Percentiles rank a stretch among this genome's conserved stretches.
Evolutionary conservation across 2,329 filamentous ascomycete species (phyloP).

Genomic region (Fonsecaea erecta): DNA sequence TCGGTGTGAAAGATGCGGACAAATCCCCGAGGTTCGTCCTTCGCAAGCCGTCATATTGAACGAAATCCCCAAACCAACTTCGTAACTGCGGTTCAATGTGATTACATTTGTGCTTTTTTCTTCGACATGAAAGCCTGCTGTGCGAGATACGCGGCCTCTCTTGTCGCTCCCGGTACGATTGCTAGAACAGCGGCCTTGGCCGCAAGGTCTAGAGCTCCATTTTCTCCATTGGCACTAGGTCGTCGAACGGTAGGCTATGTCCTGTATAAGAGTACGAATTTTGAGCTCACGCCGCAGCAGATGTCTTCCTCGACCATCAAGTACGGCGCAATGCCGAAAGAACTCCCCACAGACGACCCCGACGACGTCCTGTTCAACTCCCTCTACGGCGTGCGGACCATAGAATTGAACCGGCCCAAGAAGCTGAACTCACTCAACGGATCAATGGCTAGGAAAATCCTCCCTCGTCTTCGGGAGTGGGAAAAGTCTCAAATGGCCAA

Average conservation of each 20-base stretch:
- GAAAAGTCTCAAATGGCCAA: conserved; percentile 93
- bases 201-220: conserved; percentile 21
- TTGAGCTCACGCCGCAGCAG: conserved; percentile 40
- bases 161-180: conserved; percentile 25
- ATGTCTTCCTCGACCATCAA: conserved; percentile 46
- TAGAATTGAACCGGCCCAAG: conserved; percentile 90
- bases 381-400: conserved; percentile 84
- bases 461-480: conserved; percentile 89
- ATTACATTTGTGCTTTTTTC: background rate
- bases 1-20: conserved; percentile 3
- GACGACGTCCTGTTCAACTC: conserved; percentile 93
- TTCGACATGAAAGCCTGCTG: conserved; percentile 37
- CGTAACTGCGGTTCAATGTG: conserved; percentile 5
- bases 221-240: conserved; percentile 12
- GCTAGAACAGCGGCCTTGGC: conserved; percentile 17
- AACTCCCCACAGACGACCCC: conserved; percentile 70
- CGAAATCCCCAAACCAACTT: background rate
- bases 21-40: conserved; percentile 15
- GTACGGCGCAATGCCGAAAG: conserved; percentile 47
- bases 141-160: conserved; percentile 34
- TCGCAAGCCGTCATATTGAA: conserved; percentile 6
- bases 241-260: conserved; percentile 25
- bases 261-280: background rate
- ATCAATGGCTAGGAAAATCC: conserved; percentile 95
- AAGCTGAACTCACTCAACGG: conserved; percentile 92